Percentiles rank a stretch among this genome's conserved stretches.
These are phyloP conservation scores for Hylodesmum podocarpum DNA, from an alignment of 306 rosid species.

Conservation along the genomic window DNA sequence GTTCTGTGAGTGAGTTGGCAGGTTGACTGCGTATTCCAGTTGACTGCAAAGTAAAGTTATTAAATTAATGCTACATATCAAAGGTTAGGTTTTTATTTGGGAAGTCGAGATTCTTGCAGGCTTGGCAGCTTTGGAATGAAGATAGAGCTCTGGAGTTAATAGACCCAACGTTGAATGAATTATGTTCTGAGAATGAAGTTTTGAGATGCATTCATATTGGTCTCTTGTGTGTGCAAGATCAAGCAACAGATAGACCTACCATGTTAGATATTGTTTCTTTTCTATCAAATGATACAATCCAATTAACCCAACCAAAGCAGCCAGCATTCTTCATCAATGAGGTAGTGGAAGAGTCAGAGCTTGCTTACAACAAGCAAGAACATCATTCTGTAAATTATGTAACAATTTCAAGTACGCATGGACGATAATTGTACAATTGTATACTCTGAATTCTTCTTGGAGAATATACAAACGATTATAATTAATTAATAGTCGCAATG, in stretches of 20 bases:
- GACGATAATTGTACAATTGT: background rate
- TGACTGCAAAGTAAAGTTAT: too few species aligned
- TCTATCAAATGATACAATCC: conserved; percentile 37
- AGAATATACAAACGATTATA: too few species aligned
- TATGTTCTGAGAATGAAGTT: conserved; percentile 6
- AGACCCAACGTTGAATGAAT: conserved; percentile 21
- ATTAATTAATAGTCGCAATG: too few species aligned
- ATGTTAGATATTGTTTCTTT: conserved; percentile 42
- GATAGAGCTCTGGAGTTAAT: conserved; percentile 31
- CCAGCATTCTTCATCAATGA: conserved; percentile 25
- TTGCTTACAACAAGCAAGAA: background rate
- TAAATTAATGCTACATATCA: background rate
- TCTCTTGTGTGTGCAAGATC: conserved; percentile 48
- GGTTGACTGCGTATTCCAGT: too few species aligned
- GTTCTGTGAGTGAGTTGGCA: too few species aligned
- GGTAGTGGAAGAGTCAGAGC: background rate
- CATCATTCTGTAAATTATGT: background rate
- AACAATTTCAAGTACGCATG: conserved; percentile 19
- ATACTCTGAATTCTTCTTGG: too few species aligned
- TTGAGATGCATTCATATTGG: conserved; percentile 40
- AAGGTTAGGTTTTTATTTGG: background rate
- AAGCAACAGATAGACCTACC: conserved; percentile 38
- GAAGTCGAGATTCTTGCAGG: conserved; percentile 9
- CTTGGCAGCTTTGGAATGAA: conserved; percentile 44
- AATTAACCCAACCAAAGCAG: conserved; percentile 31